phyloP scores from a whole-genome alignment of 306 rosid species.

The Fragaria vesca region DNA sequence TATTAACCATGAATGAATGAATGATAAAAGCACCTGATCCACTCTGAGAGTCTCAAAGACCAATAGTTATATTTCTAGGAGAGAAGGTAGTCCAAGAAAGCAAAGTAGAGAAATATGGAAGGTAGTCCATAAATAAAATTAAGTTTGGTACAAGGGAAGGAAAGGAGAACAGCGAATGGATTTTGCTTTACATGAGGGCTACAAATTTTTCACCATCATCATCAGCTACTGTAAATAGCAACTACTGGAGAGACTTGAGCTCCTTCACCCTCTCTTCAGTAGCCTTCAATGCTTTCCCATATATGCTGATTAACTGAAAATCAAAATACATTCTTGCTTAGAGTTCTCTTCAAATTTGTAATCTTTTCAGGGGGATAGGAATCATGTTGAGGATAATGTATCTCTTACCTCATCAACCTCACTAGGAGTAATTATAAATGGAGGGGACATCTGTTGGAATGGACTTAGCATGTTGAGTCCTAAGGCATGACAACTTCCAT shows the following conservation, averaged over 20 bases:
- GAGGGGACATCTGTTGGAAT: too few relatives aligned
- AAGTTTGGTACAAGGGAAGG: background rate
- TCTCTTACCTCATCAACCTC: conserved; percentile 76
- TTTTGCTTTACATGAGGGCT: conserved; percentile 18
- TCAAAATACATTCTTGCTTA: conserved; percentile 1
- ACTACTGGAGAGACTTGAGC: conserved; percentile 70
- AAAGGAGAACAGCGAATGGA: background rate
- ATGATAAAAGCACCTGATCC: conserved; percentile 3
- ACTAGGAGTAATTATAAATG: conserved; percentile 55
- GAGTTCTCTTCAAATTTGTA: conserved; percentile 2
- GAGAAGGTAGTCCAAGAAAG: background rate
- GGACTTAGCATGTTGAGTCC: too few relatives aligned
- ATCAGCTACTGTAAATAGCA: too few relatives aligned
- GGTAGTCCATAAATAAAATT: conserved; percentile 1
- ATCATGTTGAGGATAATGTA: background rate
- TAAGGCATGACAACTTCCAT: too few relatives aligned
- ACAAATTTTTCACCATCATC: conserved; percentile 23
- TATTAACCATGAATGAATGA: background rate
- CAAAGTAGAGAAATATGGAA: conserved; percentile 35
- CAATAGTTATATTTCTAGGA: background rate
- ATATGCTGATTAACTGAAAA: conserved; percentile 66
- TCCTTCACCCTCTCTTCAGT: conserved; percentile 80
- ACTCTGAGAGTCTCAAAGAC: background rate
- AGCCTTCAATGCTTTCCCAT: conserved; percentile 69
- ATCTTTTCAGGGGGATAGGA: background rate